A percentile compares a stretch with the other conserved stretches of the same genome.
These are phyloP conservation scores for Thermothielavioides terrestris DNA, from an alignment of 495 filamentous ascomycete species.

Conservation along the genomic window DNA sequence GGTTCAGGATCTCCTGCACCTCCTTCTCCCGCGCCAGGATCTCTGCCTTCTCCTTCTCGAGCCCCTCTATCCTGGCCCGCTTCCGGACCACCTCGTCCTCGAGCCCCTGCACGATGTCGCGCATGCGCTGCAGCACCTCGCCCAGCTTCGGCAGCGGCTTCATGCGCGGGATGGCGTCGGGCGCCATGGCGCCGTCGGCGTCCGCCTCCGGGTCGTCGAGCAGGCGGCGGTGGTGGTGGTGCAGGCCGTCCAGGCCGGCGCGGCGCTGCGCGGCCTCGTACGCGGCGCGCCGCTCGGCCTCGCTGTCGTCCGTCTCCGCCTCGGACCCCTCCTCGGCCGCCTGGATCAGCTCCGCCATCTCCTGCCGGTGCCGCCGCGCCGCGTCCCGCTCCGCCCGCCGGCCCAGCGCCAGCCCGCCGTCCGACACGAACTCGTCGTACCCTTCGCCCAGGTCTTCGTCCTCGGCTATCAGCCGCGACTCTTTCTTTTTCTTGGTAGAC, in stretches of 20 bases:
- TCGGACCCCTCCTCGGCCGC: slow-evolving; percentile 58
- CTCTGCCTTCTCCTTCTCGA: slow-evolving; percentile 39
- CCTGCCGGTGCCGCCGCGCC: slow-evolving; percentile 52
- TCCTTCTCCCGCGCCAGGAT: slow-evolving; percentile 68
- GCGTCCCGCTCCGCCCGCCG: slow-evolving; percentile 73
- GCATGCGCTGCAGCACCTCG: slow-evolving; percentile 41
- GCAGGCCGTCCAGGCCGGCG: slow-evolving; percentile 65
- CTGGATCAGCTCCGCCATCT: slow-evolving; percentile 78
- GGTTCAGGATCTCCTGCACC: slow-evolving; percentile 71
- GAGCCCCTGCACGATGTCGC: slow-evolving; percentile 27
- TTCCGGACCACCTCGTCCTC: slow-evolving; percentile 25
- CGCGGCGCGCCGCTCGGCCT: slow-evolving; percentile 69
- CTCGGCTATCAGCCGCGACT: slow-evolving; percentile 70
- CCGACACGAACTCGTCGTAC: slow-evolving; percentile 86
- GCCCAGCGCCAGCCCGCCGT: slow-evolving; percentile 71
- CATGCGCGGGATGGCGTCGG: slow-evolving; percentile 39
- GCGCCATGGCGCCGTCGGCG: slow-evolving; percentile 9
- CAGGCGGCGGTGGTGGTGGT: no score
- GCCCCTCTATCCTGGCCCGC: slow-evolving; percentile 22
- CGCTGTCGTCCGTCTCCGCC: slow-evolving; percentile 61
- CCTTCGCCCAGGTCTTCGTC: slow-evolving; percentile 95
- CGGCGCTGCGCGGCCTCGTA: slow-evolving; percentile 85
- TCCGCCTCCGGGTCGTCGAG: slow-evolving; percentile 22
- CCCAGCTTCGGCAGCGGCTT: slow-evolving; percentile 48
- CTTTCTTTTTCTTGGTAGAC: slow-evolving; percentile 46